Evolutionary conservation across 345 rosid genomes (phyloP).

Genomic region (Salix dunnii): DNA sequence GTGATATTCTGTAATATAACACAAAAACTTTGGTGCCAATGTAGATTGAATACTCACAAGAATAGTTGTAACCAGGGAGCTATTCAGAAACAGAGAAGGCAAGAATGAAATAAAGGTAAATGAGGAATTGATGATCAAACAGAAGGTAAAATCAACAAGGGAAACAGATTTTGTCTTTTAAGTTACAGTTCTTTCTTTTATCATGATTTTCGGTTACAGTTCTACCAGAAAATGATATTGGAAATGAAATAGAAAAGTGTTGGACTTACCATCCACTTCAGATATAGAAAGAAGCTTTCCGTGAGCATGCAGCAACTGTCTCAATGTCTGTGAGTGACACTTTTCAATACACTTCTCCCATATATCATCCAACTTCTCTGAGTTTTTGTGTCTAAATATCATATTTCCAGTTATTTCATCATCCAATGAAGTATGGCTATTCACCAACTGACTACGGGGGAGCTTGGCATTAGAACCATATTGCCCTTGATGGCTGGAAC

Average conservation of each 20-base stretch:
- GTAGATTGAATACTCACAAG: background rate
- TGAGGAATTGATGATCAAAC: background rate
- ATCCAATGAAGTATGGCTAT: conserved; percentile 39
- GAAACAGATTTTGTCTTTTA: background rate
- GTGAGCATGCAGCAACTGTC: conserved; percentile 71
- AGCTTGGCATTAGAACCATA: conserved; percentile 38
- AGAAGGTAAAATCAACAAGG: background rate
- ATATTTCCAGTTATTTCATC: conserved; percentile 36
- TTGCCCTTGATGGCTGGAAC: conserved; percentile 39
- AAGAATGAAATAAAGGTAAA: background rate
- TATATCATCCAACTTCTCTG: conserved; percentile 57
- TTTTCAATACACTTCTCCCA: conserved; percentile 81
- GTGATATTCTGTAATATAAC: background rate
- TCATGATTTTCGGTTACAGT: background rate
- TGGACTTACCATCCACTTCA: conserved; percentile 67
- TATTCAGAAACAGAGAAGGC: background rate
- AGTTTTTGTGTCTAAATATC: conserved; percentile 43
- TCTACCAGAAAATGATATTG: background rate
- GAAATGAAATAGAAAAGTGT: background rate
- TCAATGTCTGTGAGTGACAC: conserved; percentile 88
- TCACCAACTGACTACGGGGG: conserved; percentile 33
- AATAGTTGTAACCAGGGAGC: background rate
- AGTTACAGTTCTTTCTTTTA: background rate
- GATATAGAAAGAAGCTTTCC: conserved; percentile 79
- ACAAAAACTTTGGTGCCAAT: background rate